A percentile compares a stretch with the other conserved stretches of the same genome.
These are phyloP conservation scores for Trifolium subterraneum DNA, from an alignment of 306 rosid species.

Conservation along the genomic window DNA sequence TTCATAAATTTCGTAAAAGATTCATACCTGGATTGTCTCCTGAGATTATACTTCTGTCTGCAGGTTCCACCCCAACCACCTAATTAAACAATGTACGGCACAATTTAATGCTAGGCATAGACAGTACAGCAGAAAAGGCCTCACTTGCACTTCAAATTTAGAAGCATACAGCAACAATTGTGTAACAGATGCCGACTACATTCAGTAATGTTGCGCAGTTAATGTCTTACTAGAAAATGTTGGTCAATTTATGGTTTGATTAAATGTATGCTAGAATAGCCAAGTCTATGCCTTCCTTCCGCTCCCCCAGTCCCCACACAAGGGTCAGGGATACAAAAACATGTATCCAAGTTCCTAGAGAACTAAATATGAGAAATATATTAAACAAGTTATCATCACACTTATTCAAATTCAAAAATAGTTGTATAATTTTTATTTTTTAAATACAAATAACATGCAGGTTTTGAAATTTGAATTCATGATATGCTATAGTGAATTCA, in stretches of 20 bases:
- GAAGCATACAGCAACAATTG: constrained; percentile 32
- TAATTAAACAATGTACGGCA: constrained; percentile 43
- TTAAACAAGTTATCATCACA: constrained; percentile 7
- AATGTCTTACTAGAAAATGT: constrained; percentile 3
- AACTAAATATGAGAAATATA: constrained; percentile 20
- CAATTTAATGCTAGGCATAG: constrained; percentile 8
- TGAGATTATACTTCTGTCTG: constrained; percentile 76
- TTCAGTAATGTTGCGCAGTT: constrained; percentile 7
- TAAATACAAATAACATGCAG: background rate
- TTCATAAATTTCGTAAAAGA: constrained; percentile 25
- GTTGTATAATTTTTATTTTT: constrained; percentile 1
- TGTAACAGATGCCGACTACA: constrained; percentile 17
- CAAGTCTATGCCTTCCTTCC: background rate
- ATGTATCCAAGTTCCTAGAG: constrained; percentile 17
- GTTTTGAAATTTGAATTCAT: constrained; percentile 21
- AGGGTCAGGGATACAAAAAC: constrained; percentile 19
- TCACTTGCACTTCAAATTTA: constrained; percentile 16
- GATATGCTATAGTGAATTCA: constrained; percentile 16
- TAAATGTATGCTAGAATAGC: constrained; percentile 20
- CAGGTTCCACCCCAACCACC: constrained; percentile 98
- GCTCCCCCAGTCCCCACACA: background rate
- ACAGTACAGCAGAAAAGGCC: constrained; percentile 34
- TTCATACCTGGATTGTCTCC: constrained; percentile 80
- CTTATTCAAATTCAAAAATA: background rate
- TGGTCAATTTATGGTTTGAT: constrained; percentile 34